Evolutionary conservation across 305 asterid species (phyloP), one percentile per base, ranked within the genome.

Genomic region (Fraxinus sp.): DNA sequence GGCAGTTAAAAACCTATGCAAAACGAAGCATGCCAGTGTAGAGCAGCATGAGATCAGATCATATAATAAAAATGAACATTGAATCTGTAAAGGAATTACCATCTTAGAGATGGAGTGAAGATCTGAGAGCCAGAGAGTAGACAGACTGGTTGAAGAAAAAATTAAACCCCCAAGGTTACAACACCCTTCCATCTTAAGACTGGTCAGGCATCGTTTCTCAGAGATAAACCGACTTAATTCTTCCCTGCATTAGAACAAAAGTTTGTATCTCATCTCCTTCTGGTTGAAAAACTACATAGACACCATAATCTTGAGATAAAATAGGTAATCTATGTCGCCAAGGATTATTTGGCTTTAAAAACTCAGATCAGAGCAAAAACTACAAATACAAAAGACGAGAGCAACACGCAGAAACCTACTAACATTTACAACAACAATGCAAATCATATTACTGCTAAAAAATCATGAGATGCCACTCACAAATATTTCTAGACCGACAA

Each of bases 101-200:
- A 87, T 92, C 86, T 93, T 95, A 18, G 97, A 89, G 83, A 92
- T 91, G 36, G 94, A 92, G 80, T 90, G 94, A 74, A 97, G 98
- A 86, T 90, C 96, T 0, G 97, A 97, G 76, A 97, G 98, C 97
- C 97, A 93, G 55, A 95, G 91, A 24, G 89, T 93, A 44, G 90
- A 89, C 32, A 97, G 88, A 68, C 93, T 93, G 78, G 89, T 81
- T 9, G 99, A 97, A 84, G 91, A 90, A 84, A 93, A 88, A 74
- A 83, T 71, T 79, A 97, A 86, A n/a, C 91, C 88, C 49, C 99
- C 98, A 24, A 97, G 92, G 86, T 89, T 91, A 75, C 86, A 89
- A 84, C 99, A 95, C 26, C 99, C 98, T 88, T 95, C 98, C 97
- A 97, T 88, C 88, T 93, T 97, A 87, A 97, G 97, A 84, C 89